Evolutionary conservation across 495 filamentous ascomycete species (phyloP).

Genomic region (Aspergillus haitiensis): DNA sequence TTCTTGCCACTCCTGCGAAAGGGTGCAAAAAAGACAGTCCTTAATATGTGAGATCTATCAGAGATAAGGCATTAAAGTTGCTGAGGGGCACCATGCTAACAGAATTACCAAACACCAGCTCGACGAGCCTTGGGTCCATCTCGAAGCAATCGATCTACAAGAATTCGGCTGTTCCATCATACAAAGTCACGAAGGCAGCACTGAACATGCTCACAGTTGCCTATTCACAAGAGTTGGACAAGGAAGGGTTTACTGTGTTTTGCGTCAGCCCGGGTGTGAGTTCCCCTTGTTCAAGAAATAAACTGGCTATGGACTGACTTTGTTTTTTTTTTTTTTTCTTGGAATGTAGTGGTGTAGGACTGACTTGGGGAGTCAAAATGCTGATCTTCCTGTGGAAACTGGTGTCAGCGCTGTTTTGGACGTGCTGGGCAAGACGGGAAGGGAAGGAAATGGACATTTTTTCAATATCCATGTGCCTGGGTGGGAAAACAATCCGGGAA

Average conservation of each 20-base stretch:
- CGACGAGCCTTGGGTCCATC: conserved; percentile 48
- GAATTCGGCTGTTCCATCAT: conserved; percentile 35
- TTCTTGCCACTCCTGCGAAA: conserved; percentile 50
- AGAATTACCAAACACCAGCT: too few species aligned
- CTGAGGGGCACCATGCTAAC: too few species aligned
- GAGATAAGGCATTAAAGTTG: too few species aligned
- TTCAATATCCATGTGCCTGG: conserved; percentile 31
- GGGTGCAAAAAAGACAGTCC: conserved; percentile 45
- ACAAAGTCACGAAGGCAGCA: conserved; percentile 54
- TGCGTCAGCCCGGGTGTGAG: conserved; percentile 49
- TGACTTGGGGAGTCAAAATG: conserved; percentile 30
- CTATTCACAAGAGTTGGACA: conserved; percentile 41
- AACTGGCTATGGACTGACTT: too few species aligned
- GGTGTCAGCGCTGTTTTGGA: conserved; percentile 38
- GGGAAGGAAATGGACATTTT: conserved; percentile 37
- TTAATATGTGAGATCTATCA: conserved; percentile 44
- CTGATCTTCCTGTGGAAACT: conserved; percentile 34
- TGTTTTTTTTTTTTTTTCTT: too few species aligned
- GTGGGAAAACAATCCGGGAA: conserved; percentile 10
- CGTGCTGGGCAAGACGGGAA: conserved; percentile 28
- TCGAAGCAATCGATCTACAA: conserved; percentile 22
- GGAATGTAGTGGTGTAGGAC: conserved; percentile 33
- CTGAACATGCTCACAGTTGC: conserved; percentile 52
- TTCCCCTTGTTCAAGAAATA: too few species aligned
- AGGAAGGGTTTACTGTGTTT: conserved; percentile 47